These are phyloP conservation scores for Saccharomycopsis fodiens DNA, from an alignment of 805 yeast species.

Conservation along the genomic window DNA sequence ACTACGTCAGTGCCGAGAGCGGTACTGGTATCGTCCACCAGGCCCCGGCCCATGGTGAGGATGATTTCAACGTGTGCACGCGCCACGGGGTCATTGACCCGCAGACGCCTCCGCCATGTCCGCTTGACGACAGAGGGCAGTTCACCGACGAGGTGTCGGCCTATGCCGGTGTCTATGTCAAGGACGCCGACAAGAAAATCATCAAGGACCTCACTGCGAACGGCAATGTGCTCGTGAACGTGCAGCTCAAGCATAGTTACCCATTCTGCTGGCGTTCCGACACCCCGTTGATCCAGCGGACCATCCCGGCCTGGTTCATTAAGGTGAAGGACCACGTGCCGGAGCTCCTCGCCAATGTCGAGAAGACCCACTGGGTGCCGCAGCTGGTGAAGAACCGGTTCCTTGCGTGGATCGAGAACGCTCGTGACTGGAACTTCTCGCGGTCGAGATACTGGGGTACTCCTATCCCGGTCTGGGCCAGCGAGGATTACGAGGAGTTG, in stretches of 20 bases:
- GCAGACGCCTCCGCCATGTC: conserved; percentile 75
- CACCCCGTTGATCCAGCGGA: conserved; percentile 91
- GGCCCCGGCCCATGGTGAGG: conserved; percentile 99
- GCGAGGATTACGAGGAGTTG: conserved; percentile 87
- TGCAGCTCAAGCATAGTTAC: conserved; percentile 90
- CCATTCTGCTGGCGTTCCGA: conserved; percentile 99
- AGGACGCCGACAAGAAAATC: conserved; percentile 90
- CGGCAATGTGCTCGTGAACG: conserved; percentile 66
- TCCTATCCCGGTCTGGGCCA: conserved; percentile 96
- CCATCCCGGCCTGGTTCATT: conserved; percentile 98
- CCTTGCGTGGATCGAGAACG: conserved; percentile 96
- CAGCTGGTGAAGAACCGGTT: conserved; percentile 83
- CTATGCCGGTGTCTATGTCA: conserved; percentile 79
- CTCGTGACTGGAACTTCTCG: conserved; percentile 98
- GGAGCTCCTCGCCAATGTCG: conserved; percentile 79
- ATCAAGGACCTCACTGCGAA: conserved; percentile 73
- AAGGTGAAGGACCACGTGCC: conserved; percentile 84
- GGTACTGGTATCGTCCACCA: conserved; percentile 99
- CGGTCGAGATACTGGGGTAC: conserved; percentile 99
- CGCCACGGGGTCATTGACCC: conserved; percentile 68
- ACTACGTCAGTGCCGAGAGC: conserved; percentile 83
- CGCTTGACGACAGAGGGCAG: conserved; percentile 88
- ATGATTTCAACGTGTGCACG: conserved; percentile 81
- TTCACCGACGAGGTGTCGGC: conserved; percentile 71
- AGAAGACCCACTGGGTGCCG: conserved; percentile 93